Conservation (phyloP, 805 yeast genomes). For the Wickerhamomyces canadensis region DNA sequence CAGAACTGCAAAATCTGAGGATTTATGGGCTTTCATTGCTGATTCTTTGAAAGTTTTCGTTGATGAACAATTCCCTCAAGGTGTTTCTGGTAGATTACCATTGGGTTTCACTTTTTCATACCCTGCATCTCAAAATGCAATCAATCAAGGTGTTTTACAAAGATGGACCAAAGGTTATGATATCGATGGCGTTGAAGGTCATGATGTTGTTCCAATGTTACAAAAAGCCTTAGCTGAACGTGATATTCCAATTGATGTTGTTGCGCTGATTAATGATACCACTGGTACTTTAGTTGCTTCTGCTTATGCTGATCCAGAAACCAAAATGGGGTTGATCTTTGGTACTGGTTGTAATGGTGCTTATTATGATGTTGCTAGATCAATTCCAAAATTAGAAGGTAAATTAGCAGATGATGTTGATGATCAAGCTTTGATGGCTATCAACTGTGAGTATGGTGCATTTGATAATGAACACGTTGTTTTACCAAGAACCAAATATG, state of each 20-base stretch:
- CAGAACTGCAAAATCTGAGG: slow-evolving; percentile 75
- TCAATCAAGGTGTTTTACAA: slow-evolving; percentile 83
- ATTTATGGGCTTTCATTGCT: slow-evolving; percentile 84
- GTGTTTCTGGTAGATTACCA: slow-evolving; percentile 56
- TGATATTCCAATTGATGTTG: slow-evolving; percentile 75
- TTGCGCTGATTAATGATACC: slow-evolving; percentile 93
- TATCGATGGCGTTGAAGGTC: slow-evolving; percentile 88
- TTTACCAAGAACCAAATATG: slow-evolving; percentile 89
- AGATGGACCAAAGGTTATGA: slow-evolving; percentile 98
- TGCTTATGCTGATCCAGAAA: slow-evolving; percentile 79
- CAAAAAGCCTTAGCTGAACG: slow-evolving; percentile 63
- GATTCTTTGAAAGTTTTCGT: slow-evolving; percentile 69
- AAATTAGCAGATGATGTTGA: slow-evolving; percentile 57
- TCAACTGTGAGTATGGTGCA: slow-evolving; percentile 97
- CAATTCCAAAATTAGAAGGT: slow-evolving; percentile 80
- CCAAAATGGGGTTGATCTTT: slow-evolving; percentile 92
- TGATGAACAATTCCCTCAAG: slow-evolving; percentile 61
- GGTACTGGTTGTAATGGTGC: slow-evolving; percentile 99
- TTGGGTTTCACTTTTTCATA: slow-evolving; percentile 94
- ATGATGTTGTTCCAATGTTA: slow-evolving; percentile 89
- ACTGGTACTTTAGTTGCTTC: slow-evolving; percentile 97
- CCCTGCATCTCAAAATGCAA: slow-evolving; percentile 80
- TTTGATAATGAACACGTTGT: slow-evolving; percentile 84
- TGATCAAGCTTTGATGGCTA: slow-evolving; percentile 75
- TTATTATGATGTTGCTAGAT: slow-evolving; percentile 70